Base-by-base conservation (phyloP, 2,329 filamentous ascomycete genomes). In the Davidsoniella virescens region DNA sequence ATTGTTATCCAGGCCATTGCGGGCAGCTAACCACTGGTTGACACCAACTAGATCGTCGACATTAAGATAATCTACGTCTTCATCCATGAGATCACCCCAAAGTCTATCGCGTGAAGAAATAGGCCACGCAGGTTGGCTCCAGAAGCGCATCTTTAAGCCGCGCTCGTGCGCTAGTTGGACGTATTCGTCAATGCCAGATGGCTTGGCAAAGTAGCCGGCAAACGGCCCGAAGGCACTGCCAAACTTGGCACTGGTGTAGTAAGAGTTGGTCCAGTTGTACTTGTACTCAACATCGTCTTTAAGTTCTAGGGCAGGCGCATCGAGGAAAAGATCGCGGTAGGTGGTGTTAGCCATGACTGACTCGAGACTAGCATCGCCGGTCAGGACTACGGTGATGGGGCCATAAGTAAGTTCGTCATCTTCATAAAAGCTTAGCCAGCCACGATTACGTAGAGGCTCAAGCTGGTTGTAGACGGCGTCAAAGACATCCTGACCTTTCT, bases 331-430 rank as follows among this genome's bases (percentile, higher is more conserved):
- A 60, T 83, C 77, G 26, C 76, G 67, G 54, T 75, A 70, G 1
- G 70, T 74, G 5, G 63, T 56, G 57, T 76, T 75, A n/a, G 64
- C 60, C 3, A 69, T 63, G 8, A 83, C 58, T 7, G 71, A 58
- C 50, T 76, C 68, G 57, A 81, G 79, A 0, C 72, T 76, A 0
- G 76, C 72, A 55, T 75, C 74, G 10, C 83, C 82, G 1, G 80
- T 84, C 1, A 73, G 79, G 2, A 87, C 78, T 2, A 86, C 72
- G 0, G 81, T 86, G 36, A 87, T 63, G 1, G 78, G 76, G 1
- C 80, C 67, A 18, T 64, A 59, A 37, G 73, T 61, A 2, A 82
- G 59, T 14, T 64, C 59, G 14, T 66, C 69, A 45, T 77, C 67
- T 20, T 74, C 65, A 48, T 73, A 70, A 53, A 65, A 69, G 10